Percentiles rank a stretch among this genome's conserved stretches.
These are phyloP conservation scores for Arthrobotrys conoides DNA, from an alignment of 2,329 filamentous ascomycete species.

Conservation along the genomic window DNA sequence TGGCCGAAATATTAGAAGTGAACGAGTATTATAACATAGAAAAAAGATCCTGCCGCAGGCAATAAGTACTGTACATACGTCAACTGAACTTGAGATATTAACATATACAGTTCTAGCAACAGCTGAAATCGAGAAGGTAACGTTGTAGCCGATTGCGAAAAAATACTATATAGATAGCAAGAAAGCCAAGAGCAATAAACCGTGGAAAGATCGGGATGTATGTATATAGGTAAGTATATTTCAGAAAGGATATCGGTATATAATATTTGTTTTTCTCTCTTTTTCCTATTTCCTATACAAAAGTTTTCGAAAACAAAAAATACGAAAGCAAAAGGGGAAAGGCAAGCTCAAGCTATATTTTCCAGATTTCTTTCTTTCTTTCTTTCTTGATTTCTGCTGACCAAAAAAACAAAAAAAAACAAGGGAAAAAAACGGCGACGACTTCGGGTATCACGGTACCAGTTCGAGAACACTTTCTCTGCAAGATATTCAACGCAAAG, in stretches of 20 bases:
- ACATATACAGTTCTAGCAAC: too few species aligned
- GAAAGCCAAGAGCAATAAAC: background rate
- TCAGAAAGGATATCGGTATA: background rate
- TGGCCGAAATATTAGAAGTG: too few species aligned
- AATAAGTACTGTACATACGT: too few species aligned
- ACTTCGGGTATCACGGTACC: slow-evolving; percentile 59
- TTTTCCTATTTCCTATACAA: slow-evolving; percentile 14
- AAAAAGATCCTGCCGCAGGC: too few species aligned
- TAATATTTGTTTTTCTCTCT: slow-evolving; percentile 2
- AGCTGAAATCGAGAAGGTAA: too few species aligned
- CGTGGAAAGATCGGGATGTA: background rate
- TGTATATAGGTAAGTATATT: background rate
- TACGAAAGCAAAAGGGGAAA: background rate
- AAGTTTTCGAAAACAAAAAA: background rate
- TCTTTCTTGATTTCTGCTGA: background rate
- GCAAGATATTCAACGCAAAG: slow-evolving; percentile 17
- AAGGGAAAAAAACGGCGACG: slow-evolving; percentile 26
- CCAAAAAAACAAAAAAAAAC: background rate
- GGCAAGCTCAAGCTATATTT: slow-evolving; percentile 5
- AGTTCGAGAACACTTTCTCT: slow-evolving; percentile 19
- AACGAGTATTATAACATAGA: too few species aligned
- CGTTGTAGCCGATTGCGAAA: too few species aligned
- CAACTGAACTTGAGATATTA: too few species aligned
- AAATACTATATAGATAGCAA: background rate
- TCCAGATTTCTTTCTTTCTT: background rate